Evolutionary conservation across 2,329 filamentous ascomycete genomes (phyloP), one percentile per base, ranked within the genome.

Genomic region (Monilinia fructicola): DNA sequence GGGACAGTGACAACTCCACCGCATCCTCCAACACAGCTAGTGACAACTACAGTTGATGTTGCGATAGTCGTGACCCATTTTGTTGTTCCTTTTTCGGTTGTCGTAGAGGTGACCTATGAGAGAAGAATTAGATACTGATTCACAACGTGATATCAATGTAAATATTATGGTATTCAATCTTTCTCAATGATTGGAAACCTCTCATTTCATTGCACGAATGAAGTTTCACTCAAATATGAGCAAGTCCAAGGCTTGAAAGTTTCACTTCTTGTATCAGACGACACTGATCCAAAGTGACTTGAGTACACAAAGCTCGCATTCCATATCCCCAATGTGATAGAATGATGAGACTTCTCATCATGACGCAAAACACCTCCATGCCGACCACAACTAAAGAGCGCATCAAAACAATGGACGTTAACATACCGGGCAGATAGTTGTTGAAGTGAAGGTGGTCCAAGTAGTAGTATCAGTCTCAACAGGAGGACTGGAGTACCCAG

Each of bases 361-460:
- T 35, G 6, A 23, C 48, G 23, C 42, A 18, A 31, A 48, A 12
- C 9, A 50, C 16, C 44, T 11, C 31, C 42, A 38, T 10, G 12
- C n/a, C 42, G 6, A 50, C 31, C 21, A 14, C 14, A 50, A 26
- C 2, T 7, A 60, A 6, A 60, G 21, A 38, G 23, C 2, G 28
- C 14, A 11, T 16, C 21, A 38, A 48, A 18, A 31, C 11, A 48
- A 44, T 44, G 14, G 10, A 38, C 26, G 0, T 46, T 38, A 40
- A 63, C 50, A 54, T 48, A 66, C 65, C 26, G 65, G 65, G 18
- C 65, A 66, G 48, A 54, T 44, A 11, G 65, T 66, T 46, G 65
- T 66, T 28, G 65, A 63, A 31, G 65, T 66, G 12, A 46, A 66
- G 12, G 65, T 66, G 21, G 59, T 55, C 26, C 60, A 48, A 16